Evolutionary conservation across 768 basidiomycete genomes (phyloP), one percentile per base, ranked within the genome.

Genomic region (Leccinum subtestaceum): DNA sequence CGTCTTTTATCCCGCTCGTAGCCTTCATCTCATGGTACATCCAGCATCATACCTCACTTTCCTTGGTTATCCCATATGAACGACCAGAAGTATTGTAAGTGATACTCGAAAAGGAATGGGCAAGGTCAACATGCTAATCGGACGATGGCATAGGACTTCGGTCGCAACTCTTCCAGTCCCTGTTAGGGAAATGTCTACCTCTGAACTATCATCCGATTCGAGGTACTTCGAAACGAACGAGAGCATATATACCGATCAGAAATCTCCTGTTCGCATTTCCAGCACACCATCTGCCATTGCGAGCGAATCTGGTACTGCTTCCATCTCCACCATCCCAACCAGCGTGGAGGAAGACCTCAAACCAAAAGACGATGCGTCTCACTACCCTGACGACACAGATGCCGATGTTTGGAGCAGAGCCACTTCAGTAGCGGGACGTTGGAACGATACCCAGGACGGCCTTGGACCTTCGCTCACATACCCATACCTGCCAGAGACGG

Each of bases 401-500:
- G 7, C 59, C 8, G 45, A 43, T 17, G 5, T 34, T n/a, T 49
- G 11, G 48, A 45, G 53, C 10, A 63, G 65, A 27, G 60, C 32
- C 17, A 55, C 29, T 21, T 49, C 59, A 0, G 45, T 32, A 12
- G 60, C 66, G 5, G 43, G 66, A 5, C 59, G 55, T 43, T 58
- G 71, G 34, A 76, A 73, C 10, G 72, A 75, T 6, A 62, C 64
- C 4, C 67, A 73, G 10, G 74, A 80, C 43, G 80, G 76, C 13
- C 73, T 83, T 4, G 83, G 83, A 0, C 84, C 88, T 3, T 77
- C 82, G 27, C 79, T 79, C 0, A 74, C 70, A 47, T 67, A 63
- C 32, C 85, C 86, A 3, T 85, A 82, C 65, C 71, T 86, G 10
- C 78, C 76, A 5, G 70, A 75, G 61, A 80, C 79, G 1, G 76